Percentiles rank a stretch among this genome's conserved stretches.
Evolutionary conservation across 2,329 filamentous ascomycete genomes (phyloP).

Genomic region (Celoporthe dispersa): DNA sequence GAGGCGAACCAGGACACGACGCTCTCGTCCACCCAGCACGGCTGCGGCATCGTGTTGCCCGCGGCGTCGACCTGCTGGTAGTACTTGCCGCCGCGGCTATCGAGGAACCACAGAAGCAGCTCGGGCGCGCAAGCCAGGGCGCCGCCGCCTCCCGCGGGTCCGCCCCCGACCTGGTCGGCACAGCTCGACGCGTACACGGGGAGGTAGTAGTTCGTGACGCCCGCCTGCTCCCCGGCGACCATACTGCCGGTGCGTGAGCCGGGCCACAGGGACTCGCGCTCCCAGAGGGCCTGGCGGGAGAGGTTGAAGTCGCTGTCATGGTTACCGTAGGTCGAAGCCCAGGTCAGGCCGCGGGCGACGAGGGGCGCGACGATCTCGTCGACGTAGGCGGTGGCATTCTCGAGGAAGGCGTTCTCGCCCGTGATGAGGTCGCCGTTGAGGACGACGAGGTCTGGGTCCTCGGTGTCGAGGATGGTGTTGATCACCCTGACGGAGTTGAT

Average conservation of each 20-base stretch:
- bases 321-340: slow-evolving; percentile 65
- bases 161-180: not conserved
- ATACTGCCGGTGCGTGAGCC: slow-evolving; percentile 35
- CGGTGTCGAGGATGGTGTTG: slow-evolving; percentile 40
- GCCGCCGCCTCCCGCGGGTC: not conserved
- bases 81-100: slow-evolving; percentile 54
- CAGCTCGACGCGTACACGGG: slow-evolving; percentile 36
- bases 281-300: slow-evolving; percentile 41
- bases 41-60: slow-evolving; percentile 32
- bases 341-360: slow-evolving; percentile 49
- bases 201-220: slow-evolving; percentile 40
- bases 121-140: slow-evolving; percentile 31
- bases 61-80: slow-evolving; percentile 39
- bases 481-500: slow-evolving; percentile 42
- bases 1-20: slow-evolving; percentile 51
- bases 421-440: slow-evolving; percentile 68
- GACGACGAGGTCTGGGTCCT: slow-evolving; percentile 53
- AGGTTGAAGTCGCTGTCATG: slow-evolving; percentile 59
- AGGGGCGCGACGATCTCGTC: slow-evolving; percentile 55
- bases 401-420: slow-evolving; percentile 56
- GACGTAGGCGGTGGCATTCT: slow-evolving; percentile 55
- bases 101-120: slow-evolving; percentile 66
- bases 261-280: slow-evolving; percentile 33
- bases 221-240: slow-evolving; percentile 32
- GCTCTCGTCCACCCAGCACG: slow-evolving; percentile 49